These are phyloP conservation scores for Paracoccidioides brasiliensis DNA, from an alignment of 2,329 filamentous ascomycete species.

Conservation along the genomic window DNA sequence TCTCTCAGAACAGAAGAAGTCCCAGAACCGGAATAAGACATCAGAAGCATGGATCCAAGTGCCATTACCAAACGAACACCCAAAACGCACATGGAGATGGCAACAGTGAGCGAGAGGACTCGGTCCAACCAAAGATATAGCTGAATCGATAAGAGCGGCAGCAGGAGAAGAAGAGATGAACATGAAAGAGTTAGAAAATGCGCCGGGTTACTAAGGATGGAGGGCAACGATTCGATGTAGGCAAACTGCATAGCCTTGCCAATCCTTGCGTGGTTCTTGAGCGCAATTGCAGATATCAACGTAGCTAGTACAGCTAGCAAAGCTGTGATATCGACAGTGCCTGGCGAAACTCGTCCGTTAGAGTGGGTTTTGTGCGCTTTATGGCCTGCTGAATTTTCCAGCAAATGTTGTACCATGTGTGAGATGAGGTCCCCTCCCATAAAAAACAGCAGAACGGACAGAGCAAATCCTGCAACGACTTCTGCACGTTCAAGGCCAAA, in stretches of 20 bases:
- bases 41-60: constrained; percentile 85
- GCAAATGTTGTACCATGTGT: constrained; percentile 83
- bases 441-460: constrained; percentile 93
- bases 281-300: constrained; percentile 68
- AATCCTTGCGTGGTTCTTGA: constrained; percentile 85
- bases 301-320: constrained; percentile 72
- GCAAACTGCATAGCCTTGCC: constrained; percentile 80
- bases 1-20: constrained; percentile 68
- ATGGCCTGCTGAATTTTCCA: constrained; percentile 62
- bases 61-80: constrained; percentile 73
- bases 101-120: constrained; percentile 66
- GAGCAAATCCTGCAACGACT: constrained; percentile 86
- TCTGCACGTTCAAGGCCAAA: constrained; percentile 87
- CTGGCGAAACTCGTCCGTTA: constrained; percentile 56
- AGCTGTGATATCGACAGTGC: constrained; percentile 69
- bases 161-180: constrained; percentile 62
- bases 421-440: constrained; percentile 93
- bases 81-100: constrained; percentile 75
- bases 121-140: constrained; percentile 75
- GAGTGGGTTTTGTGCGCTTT: constrained; percentile 57
- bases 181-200: constrained; percentile 89
- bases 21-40: constrained; percentile 59
- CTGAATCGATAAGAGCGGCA: constrained; percentile 69
- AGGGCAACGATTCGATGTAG: constrained; percentile 68
- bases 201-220: constrained; percentile 83